Base-by-base conservation (phyloP, 2,329 filamentous ascomycete species). In the Botryosphaeria dothidea region DNA sequence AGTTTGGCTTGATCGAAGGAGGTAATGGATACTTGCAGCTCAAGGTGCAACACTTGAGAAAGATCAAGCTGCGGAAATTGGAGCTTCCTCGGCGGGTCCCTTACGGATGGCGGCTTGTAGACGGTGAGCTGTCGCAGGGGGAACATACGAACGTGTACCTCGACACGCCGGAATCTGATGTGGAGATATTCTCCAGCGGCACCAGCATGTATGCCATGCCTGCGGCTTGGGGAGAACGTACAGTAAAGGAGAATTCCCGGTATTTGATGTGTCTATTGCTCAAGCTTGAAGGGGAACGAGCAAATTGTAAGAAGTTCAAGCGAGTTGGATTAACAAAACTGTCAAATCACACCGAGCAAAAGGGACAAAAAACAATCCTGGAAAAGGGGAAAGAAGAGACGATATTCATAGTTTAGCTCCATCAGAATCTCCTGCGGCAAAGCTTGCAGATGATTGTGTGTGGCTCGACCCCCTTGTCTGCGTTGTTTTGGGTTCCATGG, bases 101-200 rank as follows among this genome's bases (percentile, higher is more conserved):
- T 4, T 31, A 58, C 17, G 36, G 17, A 1, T 43, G 54, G 54
- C 25, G 23, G 23, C 23, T 58, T 6, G 11, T 17, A 9, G 36
- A 45, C 3, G 25, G 15, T 8, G 23, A 51, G 9, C 13, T 4
- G 8, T 27, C 15, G 13, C 21, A 23, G 3, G 23, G 8, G n/a
- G 38, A 45, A n/a, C 66, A 69, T 31, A 65, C 57, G 4, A 68
- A 67, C 48, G 62, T 67, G 2, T 70, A 66, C 34, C 49, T 69
- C 7, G 68, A 70, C 48, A 66, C 66, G 11, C 66, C 66, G 2
- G 29, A 31, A 13, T 57, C 64, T 19, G 69, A 70, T 21, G 17
- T 7, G 9, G 48, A 66, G 2, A 68, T 70, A 7, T 61, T 65
- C 15, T 45, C 61, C 2, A 27, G 19, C 2, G 54, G 65, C 36